These are phyloP conservation scores for Elaphomyces granulatus DNA, from an alignment of 495 filamentous ascomycete genomes.

Conservation along the genomic window DNA sequence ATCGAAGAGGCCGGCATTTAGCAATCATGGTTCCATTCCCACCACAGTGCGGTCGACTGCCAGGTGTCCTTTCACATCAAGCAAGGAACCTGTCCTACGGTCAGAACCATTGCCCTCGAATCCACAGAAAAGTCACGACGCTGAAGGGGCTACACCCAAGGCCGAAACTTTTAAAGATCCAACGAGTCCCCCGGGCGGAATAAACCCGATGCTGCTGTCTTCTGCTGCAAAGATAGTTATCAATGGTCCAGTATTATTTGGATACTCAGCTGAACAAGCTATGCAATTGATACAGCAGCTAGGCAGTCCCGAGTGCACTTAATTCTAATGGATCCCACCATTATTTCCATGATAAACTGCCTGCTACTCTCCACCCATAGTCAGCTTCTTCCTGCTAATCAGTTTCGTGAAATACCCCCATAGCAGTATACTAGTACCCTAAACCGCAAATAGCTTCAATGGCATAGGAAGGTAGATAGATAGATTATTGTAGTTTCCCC, in stretches of 20 bases:
- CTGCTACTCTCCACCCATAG: too few species aligned
- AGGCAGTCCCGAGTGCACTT: too few species aligned
- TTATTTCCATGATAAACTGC: too few species aligned
- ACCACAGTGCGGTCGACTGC: conserved; percentile 18
- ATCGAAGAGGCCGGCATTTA: neutral
- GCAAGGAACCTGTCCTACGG: neutral
- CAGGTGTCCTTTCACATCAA: conserved; percentile 29
- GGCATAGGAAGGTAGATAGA: too few species aligned
- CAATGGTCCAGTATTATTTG: conserved; percentile 80
- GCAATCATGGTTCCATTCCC: conserved; percentile 6
- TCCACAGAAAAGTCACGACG: neutral
- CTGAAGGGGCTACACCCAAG: conserved; percentile 4
- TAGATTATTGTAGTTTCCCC: too few species aligned
- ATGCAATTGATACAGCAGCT: conserved; percentile 51
- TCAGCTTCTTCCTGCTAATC: too few species aligned
- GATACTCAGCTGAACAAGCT: conserved; percentile 68
- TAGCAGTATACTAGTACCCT: too few species aligned
- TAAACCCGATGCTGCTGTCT: conserved; percentile 1
- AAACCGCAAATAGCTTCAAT: too few species aligned
- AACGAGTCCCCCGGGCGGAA: conserved; percentile 3
- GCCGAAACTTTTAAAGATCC: conserved; percentile 1
- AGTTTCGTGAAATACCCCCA: too few species aligned
- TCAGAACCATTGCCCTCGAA: neutral
- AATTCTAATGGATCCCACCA: too few species aligned
- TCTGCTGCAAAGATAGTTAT: conserved; percentile 52